Evolutionary conservation across 352 stramenopile genomes (phyloP).

Genomic region (Phytopythium vexans): DNA sequence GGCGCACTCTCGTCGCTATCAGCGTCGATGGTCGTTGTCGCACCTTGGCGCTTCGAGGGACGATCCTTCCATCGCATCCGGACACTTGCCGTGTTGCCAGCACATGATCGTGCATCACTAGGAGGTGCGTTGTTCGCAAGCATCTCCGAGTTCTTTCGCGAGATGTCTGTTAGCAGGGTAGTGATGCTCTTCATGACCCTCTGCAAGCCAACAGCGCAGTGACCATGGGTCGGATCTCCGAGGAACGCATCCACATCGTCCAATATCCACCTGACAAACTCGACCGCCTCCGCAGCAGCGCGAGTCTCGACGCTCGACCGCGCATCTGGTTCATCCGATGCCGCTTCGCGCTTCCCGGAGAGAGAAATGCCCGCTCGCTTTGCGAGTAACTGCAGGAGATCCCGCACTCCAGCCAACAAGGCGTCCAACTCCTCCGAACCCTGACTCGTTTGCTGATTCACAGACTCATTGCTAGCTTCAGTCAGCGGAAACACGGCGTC

Average conservation of each 20-base stretch:
- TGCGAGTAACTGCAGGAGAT: conserved; percentile 43
- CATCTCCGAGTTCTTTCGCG: conserved; percentile 27
- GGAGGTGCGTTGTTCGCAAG: conserved; percentile 1
- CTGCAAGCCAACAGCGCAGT: conserved; percentile 7
- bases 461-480: background rate
- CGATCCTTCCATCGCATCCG: conserved; percentile 33
- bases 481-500: conserved; percentile 21
- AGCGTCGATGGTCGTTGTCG: no score
- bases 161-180: conserved; percentile 42
- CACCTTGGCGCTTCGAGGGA: no score
- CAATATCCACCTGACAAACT: conserved; percentile 24
- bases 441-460: conserved; percentile 7
- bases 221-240: conserved; percentile 9
- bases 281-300: conserved; percentile 10
- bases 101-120: background rate
- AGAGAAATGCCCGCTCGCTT: conserved; percentile 65
- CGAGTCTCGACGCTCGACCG: conserved; percentile 41
- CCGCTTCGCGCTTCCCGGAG: conserved; percentile 48
- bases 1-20: no score
- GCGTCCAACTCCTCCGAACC: no score
- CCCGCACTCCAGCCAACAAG: conserved; percentile 30
- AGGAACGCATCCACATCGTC: conserved; percentile 33
- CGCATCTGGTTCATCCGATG: conserved; percentile 42
- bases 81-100: conserved; percentile 3
- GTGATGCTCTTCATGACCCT: conserved; percentile 17